Evolutionary conservation across 306 rosid genomes (phyloP).

Genomic region (Prosopis cineraria): DNA sequence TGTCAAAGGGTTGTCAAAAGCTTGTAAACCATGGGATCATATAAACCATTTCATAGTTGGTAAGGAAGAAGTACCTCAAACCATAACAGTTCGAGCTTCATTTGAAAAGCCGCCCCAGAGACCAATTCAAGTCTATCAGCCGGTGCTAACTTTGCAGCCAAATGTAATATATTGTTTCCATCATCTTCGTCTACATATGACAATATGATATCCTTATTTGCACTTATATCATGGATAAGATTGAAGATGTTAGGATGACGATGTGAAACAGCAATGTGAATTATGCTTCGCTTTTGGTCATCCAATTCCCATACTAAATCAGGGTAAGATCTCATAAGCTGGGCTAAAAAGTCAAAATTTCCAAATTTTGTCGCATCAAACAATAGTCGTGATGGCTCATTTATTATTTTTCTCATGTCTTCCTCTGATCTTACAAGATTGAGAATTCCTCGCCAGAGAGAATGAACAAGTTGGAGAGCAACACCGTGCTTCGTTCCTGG

Average conservation of each 20-base stretch:
- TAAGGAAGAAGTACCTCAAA: slow-evolving; percentile 38
- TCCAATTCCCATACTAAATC: slow-evolving; percentile 30
- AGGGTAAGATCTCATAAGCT: slow-evolving; percentile 30
- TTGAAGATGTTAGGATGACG: neutral
- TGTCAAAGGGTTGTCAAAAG: neutral
- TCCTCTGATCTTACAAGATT: neutral
- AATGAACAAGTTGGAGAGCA: neutral
- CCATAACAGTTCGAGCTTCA: slow-evolving; percentile 43
- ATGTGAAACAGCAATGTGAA: neutral
- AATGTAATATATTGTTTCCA: slow-evolving; percentile 30
- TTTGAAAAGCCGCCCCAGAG: slow-evolving; percentile 47
- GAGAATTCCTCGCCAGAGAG: neutral
- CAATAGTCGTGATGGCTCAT: slow-evolving; percentile 12
- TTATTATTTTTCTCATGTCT: neutral
- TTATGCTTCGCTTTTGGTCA: neutral
- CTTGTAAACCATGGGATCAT: too few species aligned
- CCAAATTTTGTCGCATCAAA: slow-evolving; percentile 41
- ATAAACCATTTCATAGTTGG: too few species aligned
- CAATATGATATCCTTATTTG: slow-evolving; percentile 21
- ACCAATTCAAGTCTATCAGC: slow-evolving; percentile 30
- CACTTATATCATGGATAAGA: neutral
- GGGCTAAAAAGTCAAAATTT: slow-evolving; percentile 41
- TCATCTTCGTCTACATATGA: neutral
- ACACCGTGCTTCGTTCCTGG: neutral
- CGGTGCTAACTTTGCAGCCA: slow-evolving; percentile 47